These are phyloP conservation scores for Ascochyta rabiei DNA, from an alignment of 2,329 filamentous ascomycete species.

Conservation along the genomic window DNA sequence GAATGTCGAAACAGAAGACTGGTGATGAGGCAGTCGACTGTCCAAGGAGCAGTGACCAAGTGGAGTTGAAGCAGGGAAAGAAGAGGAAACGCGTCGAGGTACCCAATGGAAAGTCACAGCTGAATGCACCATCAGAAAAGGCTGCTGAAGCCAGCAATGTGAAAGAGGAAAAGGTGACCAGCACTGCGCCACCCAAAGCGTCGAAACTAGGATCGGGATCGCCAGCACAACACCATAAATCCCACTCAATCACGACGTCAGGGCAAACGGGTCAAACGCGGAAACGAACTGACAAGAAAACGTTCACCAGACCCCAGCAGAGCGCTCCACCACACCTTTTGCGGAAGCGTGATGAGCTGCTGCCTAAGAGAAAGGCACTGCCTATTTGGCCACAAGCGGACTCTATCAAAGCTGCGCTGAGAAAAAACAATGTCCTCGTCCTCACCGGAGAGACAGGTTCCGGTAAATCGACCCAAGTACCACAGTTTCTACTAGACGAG, in stretches of 20 bases:
- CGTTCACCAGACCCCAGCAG: conserved; percentile 4
- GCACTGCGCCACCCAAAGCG: background rate
- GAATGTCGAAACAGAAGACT: conserved; percentile 25
- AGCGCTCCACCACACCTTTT: conserved; percentile 33
- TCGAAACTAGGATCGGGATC: background rate
- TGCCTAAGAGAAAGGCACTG: conserved; percentile 66
- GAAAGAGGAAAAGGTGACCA: background rate
- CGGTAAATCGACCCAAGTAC: conserved; percentile 95
- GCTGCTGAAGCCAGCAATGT: background rate
- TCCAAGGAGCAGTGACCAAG: background rate
- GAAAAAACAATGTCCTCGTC: conserved; percentile 74
- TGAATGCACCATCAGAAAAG: background rate
- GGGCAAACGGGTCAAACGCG: background rate
- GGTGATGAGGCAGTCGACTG: background rate
- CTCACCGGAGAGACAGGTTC: conserved; percentile 94
- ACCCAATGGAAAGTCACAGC: conserved; percentile 1
- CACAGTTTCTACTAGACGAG: conserved; percentile 83
- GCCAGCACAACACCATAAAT: background rate
- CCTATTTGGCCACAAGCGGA: conserved; percentile 80
- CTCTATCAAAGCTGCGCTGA: conserved; percentile 70
- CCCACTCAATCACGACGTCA: conserved; percentile 5
- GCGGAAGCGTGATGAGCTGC: conserved; percentile 56
- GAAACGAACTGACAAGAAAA: background rate
- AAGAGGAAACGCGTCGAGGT: conserved; percentile 41
- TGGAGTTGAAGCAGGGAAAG: conserved; percentile 31